These are phyloP conservation scores for Melaleuca quinquenervia DNA, from an alignment of 345 rosid species.

Conservation along the genomic window DNA sequence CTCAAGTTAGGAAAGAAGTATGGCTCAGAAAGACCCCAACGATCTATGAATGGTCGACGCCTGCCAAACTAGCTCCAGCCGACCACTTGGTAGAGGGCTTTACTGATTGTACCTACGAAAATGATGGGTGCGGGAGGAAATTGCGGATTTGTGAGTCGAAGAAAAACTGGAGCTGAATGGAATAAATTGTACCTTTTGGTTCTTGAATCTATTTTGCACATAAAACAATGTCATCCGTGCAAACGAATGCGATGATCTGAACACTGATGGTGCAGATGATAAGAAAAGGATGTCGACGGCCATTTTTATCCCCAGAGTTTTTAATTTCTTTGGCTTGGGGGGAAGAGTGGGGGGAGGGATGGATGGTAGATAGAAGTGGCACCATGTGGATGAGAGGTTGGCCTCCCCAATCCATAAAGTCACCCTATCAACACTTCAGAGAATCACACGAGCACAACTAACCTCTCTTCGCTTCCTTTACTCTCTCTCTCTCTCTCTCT, in stretches of 20 bases:
- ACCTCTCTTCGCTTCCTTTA: background rate
- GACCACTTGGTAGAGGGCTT: background rate
- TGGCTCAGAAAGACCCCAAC: background rate
- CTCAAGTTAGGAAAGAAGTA: background rate
- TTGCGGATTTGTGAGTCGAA: background rate
- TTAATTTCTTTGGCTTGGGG: background rate
- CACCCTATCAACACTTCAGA: background rate
- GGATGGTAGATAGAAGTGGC: background rate
- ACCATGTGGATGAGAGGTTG: background rate
- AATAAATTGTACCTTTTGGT: background rate
- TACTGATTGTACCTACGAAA: background rate
- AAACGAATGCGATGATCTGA: background rate
- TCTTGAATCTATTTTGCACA: background rate
- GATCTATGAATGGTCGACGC: background rate
- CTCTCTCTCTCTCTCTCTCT: background rate
- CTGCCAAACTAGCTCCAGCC: background rate
- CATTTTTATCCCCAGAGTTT: background rate
- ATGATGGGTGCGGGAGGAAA: background rate
- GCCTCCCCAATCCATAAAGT: background rate
- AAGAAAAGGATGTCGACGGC: background rate
- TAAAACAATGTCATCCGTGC: background rate
- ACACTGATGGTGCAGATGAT: background rate
- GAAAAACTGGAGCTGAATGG: background rate
- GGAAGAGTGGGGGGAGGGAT: background rate
- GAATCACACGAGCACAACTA: background rate